phyloP scores from a whole-genome alignment of 768 basidiomycete species.

The Psilocybe azurescens region DNA sequence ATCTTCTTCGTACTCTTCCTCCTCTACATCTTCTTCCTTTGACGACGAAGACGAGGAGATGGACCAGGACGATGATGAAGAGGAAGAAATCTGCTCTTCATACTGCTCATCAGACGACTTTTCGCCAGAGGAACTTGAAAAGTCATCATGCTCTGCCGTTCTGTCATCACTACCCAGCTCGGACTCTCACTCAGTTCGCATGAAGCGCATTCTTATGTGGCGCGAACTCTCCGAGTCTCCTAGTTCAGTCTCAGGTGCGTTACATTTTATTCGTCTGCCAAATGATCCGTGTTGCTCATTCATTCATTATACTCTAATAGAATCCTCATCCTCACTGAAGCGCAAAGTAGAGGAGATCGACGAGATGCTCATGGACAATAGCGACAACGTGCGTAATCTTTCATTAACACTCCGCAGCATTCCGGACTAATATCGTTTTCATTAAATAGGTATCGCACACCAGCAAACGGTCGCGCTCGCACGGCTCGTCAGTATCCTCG shows the following conservation, averaged over 20 bases:
- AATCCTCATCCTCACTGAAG: slow-evolving; percentile 44
- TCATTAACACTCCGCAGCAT: slow-evolving; percentile 7
- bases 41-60: slow-evolving; percentile 39
- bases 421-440: neutral
- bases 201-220: slow-evolving; percentile 77
- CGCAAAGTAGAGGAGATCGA: slow-evolving; percentile 53
- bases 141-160: slow-evolving; percentile 17
- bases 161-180: slow-evolving; percentile 33
- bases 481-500: slow-evolving; percentile 27
- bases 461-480: slow-evolving; percentile 62
- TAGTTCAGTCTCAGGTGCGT: slow-evolving; percentile 47
- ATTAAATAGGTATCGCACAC: slow-evolving; percentile 50
- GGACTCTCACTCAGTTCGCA: slow-evolving; percentile 58
- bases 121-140: slow-evolving; percentile 39
- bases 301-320: slow-evolving; percentile 25
- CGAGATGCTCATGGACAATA: slow-evolving; percentile 40
- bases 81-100: slow-evolving; percentile 59
- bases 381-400: slow-evolving; percentile 35
- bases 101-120: slow-evolving; percentile 72
- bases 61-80: slow-evolving; percentile 46
- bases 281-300: slow-evolving; percentile 12
- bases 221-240: slow-evolving; percentile 54
- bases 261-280: neutral
- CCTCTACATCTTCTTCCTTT: slow-evolving; percentile 38
- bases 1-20: slow-evolving; percentile 45